These are phyloP conservation scores for Torulaspora indica DNA, from an alignment of 805 yeast genomes.

Conservation along the genomic window DNA sequence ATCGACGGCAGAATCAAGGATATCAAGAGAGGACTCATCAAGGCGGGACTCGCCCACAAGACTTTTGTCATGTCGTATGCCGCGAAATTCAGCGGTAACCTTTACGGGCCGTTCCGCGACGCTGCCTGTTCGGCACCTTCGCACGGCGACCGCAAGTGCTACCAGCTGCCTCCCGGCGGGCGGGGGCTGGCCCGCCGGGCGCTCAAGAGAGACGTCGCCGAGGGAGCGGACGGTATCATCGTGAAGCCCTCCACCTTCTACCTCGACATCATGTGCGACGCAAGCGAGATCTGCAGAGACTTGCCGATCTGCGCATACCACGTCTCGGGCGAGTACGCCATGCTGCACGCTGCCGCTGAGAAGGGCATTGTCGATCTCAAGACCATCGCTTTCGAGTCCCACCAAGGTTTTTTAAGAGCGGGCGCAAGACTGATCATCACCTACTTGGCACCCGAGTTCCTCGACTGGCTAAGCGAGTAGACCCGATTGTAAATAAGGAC, in stretches of 20 bases:
- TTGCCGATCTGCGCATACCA: constrained; percentile 93
- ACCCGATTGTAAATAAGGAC: too few species aligned
- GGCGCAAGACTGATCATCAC: constrained; percentile 91
- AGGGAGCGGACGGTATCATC: constrained; percentile 94
- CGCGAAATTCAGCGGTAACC: constrained; percentile 85
- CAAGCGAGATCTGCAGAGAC: constrained; percentile 73
- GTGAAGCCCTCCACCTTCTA: constrained; percentile 96
- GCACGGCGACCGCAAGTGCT: constrained; percentile 85
- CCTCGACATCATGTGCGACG: constrained; percentile 85
- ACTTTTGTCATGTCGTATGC: constrained; percentile 89
- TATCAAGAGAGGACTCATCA: constrained; percentile 78
- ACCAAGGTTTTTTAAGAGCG: constrained; percentile 87
- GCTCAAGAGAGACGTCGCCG: constrained; percentile 72
- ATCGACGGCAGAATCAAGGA: constrained; percentile 90
- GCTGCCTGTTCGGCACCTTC: constrained; percentile 92
- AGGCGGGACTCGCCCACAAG: constrained; percentile 77
- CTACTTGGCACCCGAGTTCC: constrained; percentile 91
- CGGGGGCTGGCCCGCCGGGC: constrained; percentile 94
- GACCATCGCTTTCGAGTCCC: constrained; percentile 73
- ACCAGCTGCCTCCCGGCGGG: constrained; percentile 91
- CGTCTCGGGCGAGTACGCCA: constrained; percentile 95
- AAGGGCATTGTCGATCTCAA: constrained; percentile 87
- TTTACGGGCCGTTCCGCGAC: constrained; percentile 97
- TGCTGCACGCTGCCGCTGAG: constrained; percentile 98
- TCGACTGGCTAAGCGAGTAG: constrained; percentile 69